Evolutionary conservation across 257 asterid genomes (phyloP), one percentile per base, ranked within the genome.

Genomic region (Scutellaria baicalensis): DNA sequence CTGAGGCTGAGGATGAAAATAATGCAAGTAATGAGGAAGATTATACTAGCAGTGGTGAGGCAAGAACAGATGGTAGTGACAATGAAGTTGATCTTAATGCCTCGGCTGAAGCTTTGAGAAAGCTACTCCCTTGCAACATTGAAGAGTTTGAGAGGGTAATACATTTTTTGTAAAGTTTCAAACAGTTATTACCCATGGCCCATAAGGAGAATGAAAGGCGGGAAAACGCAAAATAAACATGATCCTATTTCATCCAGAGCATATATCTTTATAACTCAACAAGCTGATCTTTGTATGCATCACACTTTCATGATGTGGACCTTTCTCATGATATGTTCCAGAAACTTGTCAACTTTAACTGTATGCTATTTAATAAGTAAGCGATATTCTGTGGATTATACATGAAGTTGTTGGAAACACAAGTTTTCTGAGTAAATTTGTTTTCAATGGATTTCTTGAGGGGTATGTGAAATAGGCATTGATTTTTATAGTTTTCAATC

Each of bases 131-230:
- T 1, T 59, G 76, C 80, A 81, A 72, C 68, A 75, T 84, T 33
- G 99, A 89, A 71, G 95, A 88, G 52, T 81, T 91, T 77, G 96
- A 89, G 89, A 91, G 85, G 95, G 97, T 88, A 85, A 59, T 67
- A 50, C 7, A n/a, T 73, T 72, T 31, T 17, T 59, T 59, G 45
- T 60, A 5, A 68, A 8, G 69, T 71, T 43, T 57, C 40, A 8
- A 51, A 20, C 13, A 31, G 52, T 54, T 60, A 23, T 16, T 72
- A 40, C 64, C 69, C 10, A 27, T 54, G 33, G 64, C 61, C 20
- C 72, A 36, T 33, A 54, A 73, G 48, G 73, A 49, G 68, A 70
- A 42, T 47, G 62, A 43, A 21, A 49, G 38, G 38, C 33, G 62
- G 54, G 58, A 56, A 45, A 33, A 64, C 17, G 47, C 10, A 20